Evolutionary conservation across 2,329 filamentous ascomycete species (phyloP), one percentile per base, ranked within the genome.

Genomic region (Aspergillaceae sp.): DNA sequence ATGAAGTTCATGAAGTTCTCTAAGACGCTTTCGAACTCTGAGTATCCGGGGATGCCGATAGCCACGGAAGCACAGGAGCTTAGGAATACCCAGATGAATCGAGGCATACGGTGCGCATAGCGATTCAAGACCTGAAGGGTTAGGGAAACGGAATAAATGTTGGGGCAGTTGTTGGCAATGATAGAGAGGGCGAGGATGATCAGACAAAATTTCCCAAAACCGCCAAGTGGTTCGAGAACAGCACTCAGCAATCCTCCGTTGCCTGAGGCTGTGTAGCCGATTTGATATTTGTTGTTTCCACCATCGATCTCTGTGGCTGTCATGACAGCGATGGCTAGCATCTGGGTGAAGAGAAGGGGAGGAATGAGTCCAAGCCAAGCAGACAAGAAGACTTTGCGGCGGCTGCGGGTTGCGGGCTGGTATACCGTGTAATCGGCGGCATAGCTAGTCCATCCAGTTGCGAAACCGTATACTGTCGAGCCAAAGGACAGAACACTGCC

Each of bases 371-470:
- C 87, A 27, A 71, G 61, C 63, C 82, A 86, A 29, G 85, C 86
- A 60, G 80, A 81, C 49, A 78, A 56, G 65, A 90, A 91, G 49
- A 89, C 73, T 49, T 80, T 80, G 37, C 62, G 63, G 26, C 79
- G 75, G 29, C 77, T 76, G 36, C 80, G 79, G 27, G 67, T 73
- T 2, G 74, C 70, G 0, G 85, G 84, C 56, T 89, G 86, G 65
- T 90, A 90, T 43, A 87, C 84, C 26, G 84, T 87, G 64, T 89
- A 91, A 60, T 91, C 86, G 6, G 84, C 82, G 0, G 86, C 84
- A 49, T 83, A 86, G 5, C 77, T 77, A 1, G 83, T 80, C 86
- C 87, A 92, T 46, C 86, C 78, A 2, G 84, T 82, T 11, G 82
- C 75, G 59, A 85, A 83, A 35, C 83, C 79, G 62, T 80, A 83